These are phyloP conservation scores for Rhizomucor miehei DNA, from an alignment of 371 early-diverging fungal genomes.

Conservation along the genomic window DNA sequence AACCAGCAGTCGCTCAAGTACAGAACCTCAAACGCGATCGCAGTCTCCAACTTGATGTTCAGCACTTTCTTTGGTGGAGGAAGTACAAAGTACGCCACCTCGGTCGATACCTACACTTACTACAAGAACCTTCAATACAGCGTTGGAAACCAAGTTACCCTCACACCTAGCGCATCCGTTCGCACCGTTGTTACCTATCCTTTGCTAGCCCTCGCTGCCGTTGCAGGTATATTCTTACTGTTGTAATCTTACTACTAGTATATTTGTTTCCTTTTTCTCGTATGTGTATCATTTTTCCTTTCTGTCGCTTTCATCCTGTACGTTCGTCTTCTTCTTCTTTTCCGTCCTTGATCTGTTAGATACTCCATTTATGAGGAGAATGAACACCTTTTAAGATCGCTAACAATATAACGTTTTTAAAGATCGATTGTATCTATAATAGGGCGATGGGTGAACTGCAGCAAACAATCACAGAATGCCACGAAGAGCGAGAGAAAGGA, in stretches of 20 bases:
- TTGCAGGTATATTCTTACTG: conserved; percentile 9
- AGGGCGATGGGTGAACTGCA: too few species aligned
- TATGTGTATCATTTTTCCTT: too few species aligned
- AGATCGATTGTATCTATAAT: too few species aligned
- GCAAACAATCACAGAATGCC: too few species aligned
- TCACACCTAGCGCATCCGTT: conserved; percentile 13
- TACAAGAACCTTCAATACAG: conserved; percentile 44
- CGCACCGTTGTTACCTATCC: conserved; percentile 5
- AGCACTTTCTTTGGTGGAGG: conserved; percentile 58
- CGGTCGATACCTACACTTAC: conserved; percentile 34
- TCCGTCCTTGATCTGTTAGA: too few species aligned
- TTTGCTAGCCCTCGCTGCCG: conserved; percentile 5
- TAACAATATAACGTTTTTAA: too few species aligned
- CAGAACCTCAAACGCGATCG: conserved; percentile 28
- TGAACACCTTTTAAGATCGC: too few species aligned
- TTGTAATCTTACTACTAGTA: conserved; percentile 4
- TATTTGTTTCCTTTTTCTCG: too few species aligned
- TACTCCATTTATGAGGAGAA: too few species aligned
- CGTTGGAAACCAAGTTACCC: conserved; percentile 31
- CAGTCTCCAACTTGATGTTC: conserved; percentile 43
- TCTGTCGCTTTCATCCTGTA: too few species aligned
- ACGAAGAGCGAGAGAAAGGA: too few species aligned
- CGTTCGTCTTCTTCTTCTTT: too few species aligned
- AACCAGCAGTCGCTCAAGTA: conserved; percentile 32
- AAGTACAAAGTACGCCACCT: conserved; percentile 35